phyloP scores from a whole-genome alignment of 352 stramenopile genomes.

The Globisporangium orthogonon region DNA sequence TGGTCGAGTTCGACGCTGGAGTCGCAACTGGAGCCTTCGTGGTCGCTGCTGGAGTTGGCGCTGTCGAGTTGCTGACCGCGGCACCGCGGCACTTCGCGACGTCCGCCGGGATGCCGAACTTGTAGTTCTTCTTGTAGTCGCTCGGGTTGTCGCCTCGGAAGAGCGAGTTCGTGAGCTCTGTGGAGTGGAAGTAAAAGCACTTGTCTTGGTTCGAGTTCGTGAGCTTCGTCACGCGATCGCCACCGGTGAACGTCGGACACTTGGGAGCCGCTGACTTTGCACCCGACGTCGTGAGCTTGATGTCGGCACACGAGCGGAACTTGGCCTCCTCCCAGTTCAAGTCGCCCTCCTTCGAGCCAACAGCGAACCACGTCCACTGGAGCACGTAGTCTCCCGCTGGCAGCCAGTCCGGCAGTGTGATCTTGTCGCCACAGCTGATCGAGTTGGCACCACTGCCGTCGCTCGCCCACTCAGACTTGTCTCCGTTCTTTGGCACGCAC shows the following conservation, averaged over 20 bases:
- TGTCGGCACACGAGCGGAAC: slow-evolving; percentile 49
- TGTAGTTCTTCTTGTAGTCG: slow-evolving; percentile 30
- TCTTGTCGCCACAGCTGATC: slow-evolving; percentile 38
- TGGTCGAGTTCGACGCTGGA: not conserved
- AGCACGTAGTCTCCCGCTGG: slow-evolving; percentile 44
- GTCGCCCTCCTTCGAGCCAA: slow-evolving; percentile 42
- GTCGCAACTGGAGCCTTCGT: not conserved
- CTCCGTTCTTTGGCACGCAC: slow-evolving; percentile 17
- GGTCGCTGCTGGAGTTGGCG: not conserved
- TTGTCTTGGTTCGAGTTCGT: slow-evolving; percentile 24
- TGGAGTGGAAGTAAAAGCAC: slow-evolving; percentile 59
- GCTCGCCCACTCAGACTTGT: slow-evolving; percentile 9
- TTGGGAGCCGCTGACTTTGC: slow-evolving; percentile 15
- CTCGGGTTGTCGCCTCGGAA: slow-evolving; percentile 26
- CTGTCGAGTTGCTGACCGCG: not conserved
- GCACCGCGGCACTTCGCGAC: slow-evolving; percentile 31
- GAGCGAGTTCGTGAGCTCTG: slow-evolving; percentile 26
- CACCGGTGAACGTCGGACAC: slow-evolving; percentile 42
- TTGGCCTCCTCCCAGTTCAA: slow-evolving; percentile 31
- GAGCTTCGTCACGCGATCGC: slow-evolving; percentile 41
- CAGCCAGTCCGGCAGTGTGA: slow-evolving; percentile 41
- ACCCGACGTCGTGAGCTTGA: slow-evolving; percentile 29
- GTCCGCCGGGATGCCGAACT: slow-evolving; percentile 39
- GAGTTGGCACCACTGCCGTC: slow-evolving; percentile 25
- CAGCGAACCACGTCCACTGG: slow-evolving; percentile 48